Conservation (phyloP, 1,139 yeast genomes). For the Saccharomyces hybrid region DNA sequence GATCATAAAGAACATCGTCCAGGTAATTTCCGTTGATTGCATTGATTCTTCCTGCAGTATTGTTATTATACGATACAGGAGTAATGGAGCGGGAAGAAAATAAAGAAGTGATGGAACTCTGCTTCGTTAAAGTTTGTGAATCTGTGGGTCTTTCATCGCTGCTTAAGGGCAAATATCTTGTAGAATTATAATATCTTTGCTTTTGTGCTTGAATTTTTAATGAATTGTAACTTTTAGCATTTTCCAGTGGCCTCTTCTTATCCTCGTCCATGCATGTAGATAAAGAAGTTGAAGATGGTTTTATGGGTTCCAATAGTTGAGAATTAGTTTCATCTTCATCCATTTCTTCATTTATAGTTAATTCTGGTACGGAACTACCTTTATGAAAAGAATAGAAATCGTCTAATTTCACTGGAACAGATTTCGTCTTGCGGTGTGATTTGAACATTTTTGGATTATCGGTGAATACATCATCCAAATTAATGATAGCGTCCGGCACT, state of each 20-base stretch:
- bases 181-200: slow-evolving; percentile 26
- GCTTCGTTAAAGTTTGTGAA: slow-evolving; percentile 3
- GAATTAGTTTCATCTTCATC: neutral
- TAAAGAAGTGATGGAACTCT: slow-evolving; percentile 12
- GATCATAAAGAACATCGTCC: neutral
- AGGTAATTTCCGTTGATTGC: neutral
- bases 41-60: neutral
- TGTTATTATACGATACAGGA: slow-evolving; percentile 13
- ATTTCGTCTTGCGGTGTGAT: slow-evolving; percentile 41
- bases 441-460: slow-evolving; percentile 26
- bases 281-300: neutral
- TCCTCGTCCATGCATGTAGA: neutral
- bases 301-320: neutral
- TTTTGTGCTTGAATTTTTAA: slow-evolving; percentile 28
- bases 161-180: slow-evolving; percentile 22
- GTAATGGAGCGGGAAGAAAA: slow-evolving; percentile 16
- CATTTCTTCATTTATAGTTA: neutral
- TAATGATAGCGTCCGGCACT: slow-evolving; percentile 57
- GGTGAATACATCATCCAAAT: slow-evolving; percentile 49
- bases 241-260: slow-evolving; percentile 3
- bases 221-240: slow-evolving; percentile 13
- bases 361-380: slow-evolving; percentile 1
- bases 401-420: slow-evolving; percentile 41
- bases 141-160: slow-evolving; percentile 7
- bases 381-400: slow-evolving; percentile 8